phyloP scores from a whole-genome alignment of 1,139 yeast genomes.

The Geotrichum fermentans region DNA sequence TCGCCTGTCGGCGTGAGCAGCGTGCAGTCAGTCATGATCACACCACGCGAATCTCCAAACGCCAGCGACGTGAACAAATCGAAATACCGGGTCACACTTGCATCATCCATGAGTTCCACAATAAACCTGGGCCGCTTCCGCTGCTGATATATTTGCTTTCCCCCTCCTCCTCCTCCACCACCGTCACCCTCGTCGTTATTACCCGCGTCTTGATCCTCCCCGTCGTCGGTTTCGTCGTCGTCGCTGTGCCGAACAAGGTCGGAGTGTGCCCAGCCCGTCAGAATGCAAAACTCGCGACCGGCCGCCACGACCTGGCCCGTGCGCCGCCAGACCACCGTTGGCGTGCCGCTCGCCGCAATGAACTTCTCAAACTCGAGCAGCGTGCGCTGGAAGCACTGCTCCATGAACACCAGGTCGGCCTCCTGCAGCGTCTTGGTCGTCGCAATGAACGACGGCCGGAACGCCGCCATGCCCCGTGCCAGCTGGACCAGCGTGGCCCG shows the following conservation, averaged over 20 bases:
- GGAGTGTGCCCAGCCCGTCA: constrained; percentile 61
- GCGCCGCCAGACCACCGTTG: constrained; percentile 90
- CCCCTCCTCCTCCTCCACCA: too few species aligned
- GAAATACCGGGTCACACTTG: constrained; percentile 79
- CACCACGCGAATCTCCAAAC: constrained; percentile 85
- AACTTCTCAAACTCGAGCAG: constrained; percentile 79
- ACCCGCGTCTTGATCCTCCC: neutral
- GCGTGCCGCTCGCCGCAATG: constrained; percentile 80
- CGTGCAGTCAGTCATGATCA: constrained; percentile 80
- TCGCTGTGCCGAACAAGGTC: constrained; percentile 43
- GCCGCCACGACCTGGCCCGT: constrained; percentile 95
- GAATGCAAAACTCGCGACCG: constrained; percentile 79
- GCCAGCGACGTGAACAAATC: constrained; percentile 80
- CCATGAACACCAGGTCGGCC: constrained; percentile 89
- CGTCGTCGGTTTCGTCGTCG: constrained; percentile 10
- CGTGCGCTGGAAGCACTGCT: constrained; percentile 88
- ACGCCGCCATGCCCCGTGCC: constrained; percentile 86
- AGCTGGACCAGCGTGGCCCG: constrained; percentile 67
- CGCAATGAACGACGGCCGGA: constrained; percentile 87
- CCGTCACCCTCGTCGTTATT: neutral
- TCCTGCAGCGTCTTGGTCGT: constrained; percentile 84
- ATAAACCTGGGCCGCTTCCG: constrained; percentile 54
- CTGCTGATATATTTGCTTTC: neutral
- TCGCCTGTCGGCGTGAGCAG: constrained; percentile 52
- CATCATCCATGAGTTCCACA: constrained; percentile 84